A percentile compares a stretch with the other conserved stretches of the same genome.
phyloP scores from a whole-genome alignment of 768 basidiomycete genomes.

The Macrolepiota albuminosa region DNA sequence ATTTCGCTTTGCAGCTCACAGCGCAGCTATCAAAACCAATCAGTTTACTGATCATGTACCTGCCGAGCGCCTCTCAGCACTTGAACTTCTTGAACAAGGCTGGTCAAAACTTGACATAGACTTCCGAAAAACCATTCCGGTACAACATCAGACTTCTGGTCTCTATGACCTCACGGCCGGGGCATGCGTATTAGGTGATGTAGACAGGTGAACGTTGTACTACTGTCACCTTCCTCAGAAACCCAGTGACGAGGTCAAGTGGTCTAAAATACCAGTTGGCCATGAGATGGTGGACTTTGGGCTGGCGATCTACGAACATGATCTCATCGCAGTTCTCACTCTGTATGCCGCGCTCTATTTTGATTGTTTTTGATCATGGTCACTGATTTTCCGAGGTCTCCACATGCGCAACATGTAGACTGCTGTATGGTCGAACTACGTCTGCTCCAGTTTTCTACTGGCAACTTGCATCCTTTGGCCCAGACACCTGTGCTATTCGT shows the following conservation, averaged over 20 bases:
- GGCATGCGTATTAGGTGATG: neutral
- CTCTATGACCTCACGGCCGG: too few species aligned
- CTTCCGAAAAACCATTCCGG: too few species aligned
- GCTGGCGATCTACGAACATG: constrained; percentile 35
- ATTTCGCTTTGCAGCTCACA: neutral
- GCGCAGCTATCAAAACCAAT: neutral
- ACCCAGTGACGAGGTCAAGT: constrained; percentile 18
- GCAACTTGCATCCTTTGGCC: constrained; percentile 8
- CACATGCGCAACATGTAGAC: too few species aligned
- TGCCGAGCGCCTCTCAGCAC: too few species aligned
- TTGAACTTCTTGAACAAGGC: too few species aligned
- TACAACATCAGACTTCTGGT: too few species aligned
- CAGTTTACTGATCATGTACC: too few species aligned
- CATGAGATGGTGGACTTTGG: constrained; percentile 36
- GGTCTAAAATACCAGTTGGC: constrained; percentile 22
- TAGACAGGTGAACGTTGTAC: neutral
- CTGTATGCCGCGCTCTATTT: neutral
- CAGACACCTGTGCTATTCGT: constrained; percentile 22
- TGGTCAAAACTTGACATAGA: too few species aligned
- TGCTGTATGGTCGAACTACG: too few species aligned
- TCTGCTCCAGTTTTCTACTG: too few species aligned
- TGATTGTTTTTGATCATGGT: neutral
- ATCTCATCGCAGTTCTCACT: constrained; percentile 27
- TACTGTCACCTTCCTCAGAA: neutral
- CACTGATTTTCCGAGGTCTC: neutral